phyloP scores from a whole-genome alignment of 1,284 basidiomycete species.

The Taiwanofungus camphoratus region DNA sequence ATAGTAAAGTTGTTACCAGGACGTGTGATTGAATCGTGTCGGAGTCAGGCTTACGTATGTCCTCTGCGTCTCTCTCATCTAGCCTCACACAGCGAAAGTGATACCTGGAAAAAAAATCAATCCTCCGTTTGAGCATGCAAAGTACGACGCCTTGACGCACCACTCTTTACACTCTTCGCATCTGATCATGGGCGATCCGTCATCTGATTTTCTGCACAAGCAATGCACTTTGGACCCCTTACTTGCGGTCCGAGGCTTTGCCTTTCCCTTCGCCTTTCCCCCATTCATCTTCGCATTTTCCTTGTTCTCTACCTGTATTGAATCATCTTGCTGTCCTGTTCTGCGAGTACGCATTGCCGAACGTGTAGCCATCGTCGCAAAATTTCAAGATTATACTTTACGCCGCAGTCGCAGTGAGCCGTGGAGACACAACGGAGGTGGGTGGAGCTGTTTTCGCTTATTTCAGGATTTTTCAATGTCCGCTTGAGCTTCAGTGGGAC shows the following conservation, averaged over 20 bases:
- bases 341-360: conserved; percentile 20
- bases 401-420: too few relatives aligned
- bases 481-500: too few relatives aligned
- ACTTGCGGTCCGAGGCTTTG: conserved; percentile 13
- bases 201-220: conserved; percentile 57
- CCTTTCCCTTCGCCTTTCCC: conserved; percentile 14
- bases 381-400: not conserved
- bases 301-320: conserved; percentile 11
- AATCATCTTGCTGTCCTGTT: conserved; percentile 3
- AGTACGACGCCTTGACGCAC: conserved; percentile 39
- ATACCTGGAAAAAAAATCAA: conserved; percentile 45
- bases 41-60: conserved; percentile 49
- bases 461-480: too few relatives aligned
- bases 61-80: conserved; percentile 56
- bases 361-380: conserved; percentile 38
- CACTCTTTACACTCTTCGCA: conserved; percentile 71
- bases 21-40: conserved; percentile 1
- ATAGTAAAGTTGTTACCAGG: not conserved
- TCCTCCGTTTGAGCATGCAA: conserved; percentile 1
- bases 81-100: conserved; percentile 69
- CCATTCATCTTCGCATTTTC: conserved; percentile 16
- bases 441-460: too few relatives aligned
- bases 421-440: too few relatives aligned
- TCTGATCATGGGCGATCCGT: conserved; percentile 77
- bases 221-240: conserved; percentile 40